phyloP scores from a whole-genome alignment of 106 monocot genomes.

The Iris macrosiphon region DNA sequence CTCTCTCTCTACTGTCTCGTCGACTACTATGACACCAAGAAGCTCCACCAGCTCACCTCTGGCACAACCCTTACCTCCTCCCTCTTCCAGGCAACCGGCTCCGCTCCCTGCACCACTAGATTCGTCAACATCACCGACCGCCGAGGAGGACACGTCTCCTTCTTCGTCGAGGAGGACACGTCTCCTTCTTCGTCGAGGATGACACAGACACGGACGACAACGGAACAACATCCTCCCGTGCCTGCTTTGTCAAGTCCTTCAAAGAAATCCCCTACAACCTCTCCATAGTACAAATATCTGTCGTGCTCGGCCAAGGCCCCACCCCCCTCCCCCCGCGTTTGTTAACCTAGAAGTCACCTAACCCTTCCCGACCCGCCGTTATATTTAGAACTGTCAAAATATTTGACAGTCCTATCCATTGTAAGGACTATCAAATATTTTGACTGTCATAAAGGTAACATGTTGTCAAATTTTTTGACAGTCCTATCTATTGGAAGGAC shows the following conservation, averaged over 20 bases:
- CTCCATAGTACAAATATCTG: slow-evolving; percentile 1
- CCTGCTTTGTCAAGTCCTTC: not conserved
- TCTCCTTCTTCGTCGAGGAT: slow-evolving; percentile 20
- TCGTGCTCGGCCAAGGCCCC: slow-evolving; percentile 34
- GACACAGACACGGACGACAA: not conserved
- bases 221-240: not conserved
- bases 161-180: slow-evolving; percentile 19
- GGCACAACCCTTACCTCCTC: slow-evolving; percentile 21
- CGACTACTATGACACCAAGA: slow-evolving; percentile 35
- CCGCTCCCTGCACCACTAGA: slow-evolving; percentile 29
- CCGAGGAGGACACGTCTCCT: slow-evolving; percentile 19
- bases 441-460: no score
- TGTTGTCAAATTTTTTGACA: no score
- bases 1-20: slow-evolving; percentile 26
- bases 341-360: slow-evolving; percentile 35
- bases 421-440: no score
- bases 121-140: slow-evolving; percentile 33
- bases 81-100: slow-evolving; percentile 6
- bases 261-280: slow-evolving; percentile 2
- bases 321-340: slow-evolving; percentile 33
- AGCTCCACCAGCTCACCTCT: slow-evolving; percentile 35
- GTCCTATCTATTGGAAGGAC: no score
- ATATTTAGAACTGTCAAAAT: no score
- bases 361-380: slow-evolving; percentile 31
- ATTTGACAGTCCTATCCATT: no score